Evolutionary conservation across 2,329 filamentous ascomycete species (phyloP).

Genomic region (Fusarium praegraminearum): DNA sequence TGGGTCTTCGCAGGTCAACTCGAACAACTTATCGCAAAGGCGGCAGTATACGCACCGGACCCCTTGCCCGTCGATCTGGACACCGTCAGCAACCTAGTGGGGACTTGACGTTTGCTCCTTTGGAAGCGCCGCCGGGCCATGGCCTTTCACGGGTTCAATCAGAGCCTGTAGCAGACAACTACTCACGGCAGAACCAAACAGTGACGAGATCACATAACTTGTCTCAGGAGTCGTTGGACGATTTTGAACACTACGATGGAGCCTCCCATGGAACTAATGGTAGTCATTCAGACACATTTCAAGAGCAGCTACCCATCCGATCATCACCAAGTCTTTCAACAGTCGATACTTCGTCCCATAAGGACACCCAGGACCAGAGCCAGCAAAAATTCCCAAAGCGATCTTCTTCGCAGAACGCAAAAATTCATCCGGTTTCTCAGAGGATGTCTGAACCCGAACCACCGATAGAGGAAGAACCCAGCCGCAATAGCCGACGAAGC

Average conservation of each 20-base stretch:
- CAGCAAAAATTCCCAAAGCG: slow-evolving; percentile 61
- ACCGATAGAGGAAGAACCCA: slow-evolving; percentile 57
- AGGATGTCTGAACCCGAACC: slow-evolving; percentile 45
- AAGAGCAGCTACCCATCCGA: slow-evolving; percentile 53
- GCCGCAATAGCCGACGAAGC: slow-evolving; percentile 55
- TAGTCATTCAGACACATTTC: slow-evolving; percentile 44
- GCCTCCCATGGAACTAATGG: slow-evolving; percentile 52
- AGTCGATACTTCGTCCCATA: slow-evolving; percentile 71
- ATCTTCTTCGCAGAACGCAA: slow-evolving; percentile 64
- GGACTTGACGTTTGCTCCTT: slow-evolving; percentile 51
- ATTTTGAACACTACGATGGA: slow-evolving; percentile 62
- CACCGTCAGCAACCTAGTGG: slow-evolving; percentile 73
- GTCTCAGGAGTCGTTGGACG: slow-evolving; percentile 57
- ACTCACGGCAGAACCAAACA: slow-evolving; percentile 68
- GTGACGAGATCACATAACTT: slow-evolving; percentile 63
- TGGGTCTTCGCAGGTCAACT: slow-evolving; percentile 88
- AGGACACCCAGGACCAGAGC: slow-evolving; percentile 51
- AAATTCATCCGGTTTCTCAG: slow-evolving; percentile 60
- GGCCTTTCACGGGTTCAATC: slow-evolving; percentile 74
- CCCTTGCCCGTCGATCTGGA: slow-evolving; percentile 78
- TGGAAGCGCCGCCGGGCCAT: slow-evolving; percentile 63
- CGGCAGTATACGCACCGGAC: slow-evolving; percentile 84
- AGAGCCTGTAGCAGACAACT: slow-evolving; percentile 69
- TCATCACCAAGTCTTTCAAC: slow-evolving; percentile 58
- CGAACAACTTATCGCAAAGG: slow-evolving; percentile 89